Percentiles rank a stretch among this genome's conserved stretches.
Conservation (phyloP, 176 grass and related monocot genomes). For the Eragrostis curvula region DNA sequence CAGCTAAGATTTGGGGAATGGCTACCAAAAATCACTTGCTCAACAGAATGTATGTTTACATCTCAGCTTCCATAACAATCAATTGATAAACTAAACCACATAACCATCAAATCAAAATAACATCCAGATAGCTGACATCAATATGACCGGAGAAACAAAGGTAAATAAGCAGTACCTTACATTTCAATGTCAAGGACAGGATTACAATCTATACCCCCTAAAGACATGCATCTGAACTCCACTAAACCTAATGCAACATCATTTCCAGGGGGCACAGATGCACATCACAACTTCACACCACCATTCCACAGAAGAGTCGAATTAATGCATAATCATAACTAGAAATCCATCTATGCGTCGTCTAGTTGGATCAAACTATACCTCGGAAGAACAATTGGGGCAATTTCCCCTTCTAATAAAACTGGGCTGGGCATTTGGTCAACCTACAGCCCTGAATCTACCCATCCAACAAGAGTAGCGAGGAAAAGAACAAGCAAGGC, state of each 20-base stretch:
- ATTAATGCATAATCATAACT: conserved; percentile 20
- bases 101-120: neutral
- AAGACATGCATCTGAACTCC: conserved; percentile 4
- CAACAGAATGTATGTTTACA: neutral
- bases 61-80: neutral
- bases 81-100: conserved; percentile 24
- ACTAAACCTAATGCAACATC: conserved; percentile 5
- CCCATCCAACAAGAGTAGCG: neutral
- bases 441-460: conserved; percentile 25
- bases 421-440: neutral
- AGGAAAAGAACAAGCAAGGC: neutral
- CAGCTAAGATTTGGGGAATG: neutral
- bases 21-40: neutral
- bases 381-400: neutral
- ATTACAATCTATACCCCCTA: neutral
- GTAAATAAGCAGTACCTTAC: neutral
- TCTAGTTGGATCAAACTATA: conserved; percentile 33
- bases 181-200: neutral
- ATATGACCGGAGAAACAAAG: neutral
- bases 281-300: neutral
- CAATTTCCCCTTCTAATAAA: neutral
- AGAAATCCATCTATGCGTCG: neutral
- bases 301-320: neutral
- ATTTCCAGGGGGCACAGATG: neutral
- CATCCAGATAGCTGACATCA: neutral